phyloP scores from a whole-genome alignment of 108 stramenopile genomes.

The Parietichytrium sp. region DNA sequence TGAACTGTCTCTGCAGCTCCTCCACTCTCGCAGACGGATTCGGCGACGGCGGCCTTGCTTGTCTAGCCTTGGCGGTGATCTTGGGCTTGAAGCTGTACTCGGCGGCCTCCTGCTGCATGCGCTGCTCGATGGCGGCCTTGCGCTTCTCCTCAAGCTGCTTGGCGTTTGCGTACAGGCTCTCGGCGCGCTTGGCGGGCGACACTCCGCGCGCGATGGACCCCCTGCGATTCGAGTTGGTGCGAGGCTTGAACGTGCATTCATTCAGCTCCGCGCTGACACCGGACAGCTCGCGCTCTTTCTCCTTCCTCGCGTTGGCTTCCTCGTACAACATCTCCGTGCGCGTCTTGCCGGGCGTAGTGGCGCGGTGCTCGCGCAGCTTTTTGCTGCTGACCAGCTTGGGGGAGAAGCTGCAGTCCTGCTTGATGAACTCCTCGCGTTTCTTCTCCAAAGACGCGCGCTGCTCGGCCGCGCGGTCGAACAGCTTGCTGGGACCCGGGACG shows the following conservation, averaged over 20 bases:
- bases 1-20: not conserved
- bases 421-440: conserved; percentile 7
- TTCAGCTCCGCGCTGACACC: not conserved
- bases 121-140: not conserved
- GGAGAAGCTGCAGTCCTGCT: not conserved
- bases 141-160: conserved; percentile 10
- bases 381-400: conserved; percentile 28
- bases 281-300: not conserved
- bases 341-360: conserved; percentile 25
- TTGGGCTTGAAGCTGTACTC: conserved; percentile 11
- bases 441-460: not conserved
- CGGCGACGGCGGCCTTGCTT: not conserved
- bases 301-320: not conserved
- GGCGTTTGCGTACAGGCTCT: not conserved
- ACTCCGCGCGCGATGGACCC: not conserved
- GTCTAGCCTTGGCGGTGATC: not conserved
- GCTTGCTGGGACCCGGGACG: not conserved
- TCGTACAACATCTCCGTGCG: conserved; percentile 20
- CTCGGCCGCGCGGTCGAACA: not conserved
- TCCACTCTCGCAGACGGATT: not conserved
- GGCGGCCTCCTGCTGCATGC: not conserved
- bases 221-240: not conserved
- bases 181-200: not conserved
- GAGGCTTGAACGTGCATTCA: conserved; percentile 21
- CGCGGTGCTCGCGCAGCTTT: conserved; percentile 19